Base-by-base conservation (phyloP, 169 alveolate species). In the Plasmodium coatneyi region DNA sequence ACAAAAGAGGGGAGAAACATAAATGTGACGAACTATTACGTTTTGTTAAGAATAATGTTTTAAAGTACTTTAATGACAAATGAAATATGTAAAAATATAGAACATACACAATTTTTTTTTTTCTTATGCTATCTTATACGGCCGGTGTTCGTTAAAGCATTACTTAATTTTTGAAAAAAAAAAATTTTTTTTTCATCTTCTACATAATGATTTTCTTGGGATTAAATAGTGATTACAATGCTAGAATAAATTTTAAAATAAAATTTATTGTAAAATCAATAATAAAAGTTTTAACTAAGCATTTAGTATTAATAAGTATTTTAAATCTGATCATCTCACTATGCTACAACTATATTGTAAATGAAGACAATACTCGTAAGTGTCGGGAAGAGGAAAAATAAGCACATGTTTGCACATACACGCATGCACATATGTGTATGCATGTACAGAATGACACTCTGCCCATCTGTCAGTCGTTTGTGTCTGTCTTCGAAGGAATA, bases 171-270 rank as follows among this genome's bases (percentile, higher is more conserved):
- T 84, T 72, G 78, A 83, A 60, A 60, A 71, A 71, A 84, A 66
- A 84, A 34, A 72, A 49, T 71, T 41, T 30, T n/a, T 74, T 74
- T 84, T 74, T 74, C 79, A 36, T 84, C 79, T 83, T 49, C 93
- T 66, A 84, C 93, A 84, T 84, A 72, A 84, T 84, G 93, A 84
- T 84, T 84, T 84, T 84, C 83, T 43, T 84, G 86, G 93, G 93
- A 84, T 84, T 84, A 74, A 84, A 74, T 84, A 74, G 86, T 84
- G 93, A 84, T 76, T 84, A 84, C 93, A 84, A 46, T 84, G 93
- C 93, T 84, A 72, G 93, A 84, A 84, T 84, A 84, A 84, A 74
- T 70, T 84, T 84, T 36, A 84, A 84, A 84, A 74, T 84, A 84
- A 84, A 84, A 84, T 84, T 84, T 84, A 84, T 84, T 74, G 71